These are phyloP conservation scores for Rubia peregrina DNA, from an alignment of 305 asterid species.

Conservation along the genomic window DNA sequence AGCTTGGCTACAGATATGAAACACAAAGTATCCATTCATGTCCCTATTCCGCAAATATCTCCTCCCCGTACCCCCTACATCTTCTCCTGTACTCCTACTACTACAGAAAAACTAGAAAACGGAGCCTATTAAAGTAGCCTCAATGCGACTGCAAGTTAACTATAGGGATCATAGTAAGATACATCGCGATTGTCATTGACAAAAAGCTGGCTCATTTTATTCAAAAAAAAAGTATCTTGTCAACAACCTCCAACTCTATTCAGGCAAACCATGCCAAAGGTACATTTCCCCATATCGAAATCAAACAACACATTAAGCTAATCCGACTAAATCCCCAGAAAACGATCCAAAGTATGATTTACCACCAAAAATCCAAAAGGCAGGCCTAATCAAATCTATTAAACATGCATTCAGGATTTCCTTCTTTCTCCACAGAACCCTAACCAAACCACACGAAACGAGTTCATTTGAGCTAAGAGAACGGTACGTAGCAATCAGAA, in stretches of 20 bases:
- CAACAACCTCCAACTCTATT: neutral
- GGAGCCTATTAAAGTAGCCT: neutral
- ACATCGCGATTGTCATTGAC: neutral
- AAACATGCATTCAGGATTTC: neutral
- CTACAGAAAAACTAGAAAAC: neutral
- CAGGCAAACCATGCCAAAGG: neutral
- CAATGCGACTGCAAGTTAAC: neutral
- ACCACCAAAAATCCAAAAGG: neutral
- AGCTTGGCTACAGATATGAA: neutral
- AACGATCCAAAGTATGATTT: neutral
- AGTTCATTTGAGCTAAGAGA: neutral
- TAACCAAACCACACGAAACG: neutral
- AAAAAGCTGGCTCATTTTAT: neutral
- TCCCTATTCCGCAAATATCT: neutral
- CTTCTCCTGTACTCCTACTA: neutral
- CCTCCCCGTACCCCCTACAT: neutral
- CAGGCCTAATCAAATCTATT: neutral
- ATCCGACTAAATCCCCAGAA: neutral
- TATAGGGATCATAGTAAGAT: neutral
- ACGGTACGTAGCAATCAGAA: neutral
- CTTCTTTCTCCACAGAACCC: neutral
- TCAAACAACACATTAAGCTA: neutral
- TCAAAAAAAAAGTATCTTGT: neutral
- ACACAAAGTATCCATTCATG: slow-evolving; percentile 4
- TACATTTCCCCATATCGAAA: neutral